These are phyloP conservation scores for Taphrina betulina DNA, from an alignment of 1,139 yeast species.

Conservation along the genomic window DNA sequence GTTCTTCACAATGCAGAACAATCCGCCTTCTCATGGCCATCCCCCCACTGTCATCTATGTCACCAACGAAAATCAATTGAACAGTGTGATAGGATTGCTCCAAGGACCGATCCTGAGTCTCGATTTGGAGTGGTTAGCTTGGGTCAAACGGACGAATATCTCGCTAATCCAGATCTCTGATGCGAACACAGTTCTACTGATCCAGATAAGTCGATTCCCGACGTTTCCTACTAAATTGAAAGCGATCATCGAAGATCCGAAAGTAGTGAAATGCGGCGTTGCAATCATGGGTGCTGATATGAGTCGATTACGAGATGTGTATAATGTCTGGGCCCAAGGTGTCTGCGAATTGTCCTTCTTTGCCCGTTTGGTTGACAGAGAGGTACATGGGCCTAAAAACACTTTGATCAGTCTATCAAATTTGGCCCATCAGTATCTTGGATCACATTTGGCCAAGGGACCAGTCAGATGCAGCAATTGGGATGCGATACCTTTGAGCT, in stretches of 20 bases:
- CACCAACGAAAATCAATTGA: slow-evolving; percentile 25
- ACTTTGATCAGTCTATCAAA: slow-evolving; percentile 9
- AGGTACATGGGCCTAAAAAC: slow-evolving; percentile 12
- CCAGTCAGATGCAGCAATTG: slow-evolving; percentile 22
- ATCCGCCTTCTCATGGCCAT: slow-evolving; percentile 4
- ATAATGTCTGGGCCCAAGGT: slow-evolving; percentile 24
- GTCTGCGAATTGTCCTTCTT: slow-evolving; percentile 24
- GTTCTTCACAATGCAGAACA: slow-evolving; percentile 19
- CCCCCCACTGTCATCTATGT: slow-evolving; percentile 21
- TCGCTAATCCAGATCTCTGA: slow-evolving; percentile 28
- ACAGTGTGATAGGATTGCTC: slow-evolving; percentile 16
- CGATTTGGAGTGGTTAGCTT: slow-evolving; percentile 24
- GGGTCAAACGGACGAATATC: slow-evolving; percentile 9
- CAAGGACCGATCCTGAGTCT: slow-evolving; percentile 23
- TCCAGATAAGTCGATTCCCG: slow-evolving; percentile 16
- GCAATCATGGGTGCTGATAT: slow-evolving; percentile 29
- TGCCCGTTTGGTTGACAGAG: slow-evolving; percentile 26
- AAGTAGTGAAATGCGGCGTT: slow-evolving; percentile 21
- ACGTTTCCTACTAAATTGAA: slow-evolving; percentile 17
- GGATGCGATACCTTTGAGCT: slow-evolving; percentile 9
- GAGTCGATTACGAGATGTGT: slow-evolving; percentile 27
- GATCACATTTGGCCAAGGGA: slow-evolving; percentile 18
- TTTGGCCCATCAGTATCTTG: slow-evolving; percentile 12
- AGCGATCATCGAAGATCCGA: slow-evolving; percentile 12
- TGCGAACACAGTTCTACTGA: slow-evolving; percentile 17